A percentile compares a stretch with the other conserved stretches of the same genome.
These are phyloP conservation scores for Podaxis carcinomalis DNA, from an alignment of 768 basidiomycete genomes.

Conservation along the genomic window DNA sequence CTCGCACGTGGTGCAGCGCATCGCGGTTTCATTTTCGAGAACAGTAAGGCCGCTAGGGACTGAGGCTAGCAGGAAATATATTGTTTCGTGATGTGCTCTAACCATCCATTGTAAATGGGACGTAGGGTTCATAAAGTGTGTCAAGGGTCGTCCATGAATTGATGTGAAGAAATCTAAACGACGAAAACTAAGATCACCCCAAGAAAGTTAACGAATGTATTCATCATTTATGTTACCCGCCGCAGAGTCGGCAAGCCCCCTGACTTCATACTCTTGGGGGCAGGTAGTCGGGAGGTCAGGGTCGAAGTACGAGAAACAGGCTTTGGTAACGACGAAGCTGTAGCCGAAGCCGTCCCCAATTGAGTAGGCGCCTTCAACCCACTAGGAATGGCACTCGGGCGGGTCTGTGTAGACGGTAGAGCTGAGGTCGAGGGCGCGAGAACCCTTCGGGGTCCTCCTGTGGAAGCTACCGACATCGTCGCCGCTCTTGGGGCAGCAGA, in stretches of 20 bases:
- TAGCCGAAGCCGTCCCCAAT: conserved; percentile 15
- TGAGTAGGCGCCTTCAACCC: conserved; percentile 23
- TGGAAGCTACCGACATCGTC: conserved; percentile 10
- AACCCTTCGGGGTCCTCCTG: conserved; percentile 1
- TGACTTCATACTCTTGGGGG: conserved; percentile 5
- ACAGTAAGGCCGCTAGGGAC: no score
- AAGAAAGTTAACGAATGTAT: neutral
- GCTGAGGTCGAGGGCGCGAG: neutral
- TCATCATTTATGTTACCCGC: neutral
- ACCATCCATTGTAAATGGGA: neutral
- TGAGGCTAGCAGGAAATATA: neutral
- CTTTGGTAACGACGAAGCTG: conserved; percentile 24
- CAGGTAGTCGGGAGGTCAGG: conserved; percentile 7
- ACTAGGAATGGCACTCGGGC: conserved; percentile 7
- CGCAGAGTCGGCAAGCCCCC: conserved; percentile 3
- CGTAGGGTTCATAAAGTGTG: neutral
- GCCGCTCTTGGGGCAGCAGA: conserved; percentile 11
- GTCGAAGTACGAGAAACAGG: conserved; percentile 15
- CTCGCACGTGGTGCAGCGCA: neutral
- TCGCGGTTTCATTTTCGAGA: neutral
- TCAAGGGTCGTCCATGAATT: neutral
- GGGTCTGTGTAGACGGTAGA: neutral
- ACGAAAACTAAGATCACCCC: neutral
- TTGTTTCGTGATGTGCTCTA: neutral
- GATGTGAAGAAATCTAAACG: neutral